Evolutionary conservation across 1,139 yeast genomes (phyloP), one percentile per base, ranked within the genome.

Genomic region (Pichia kudriavzevii): DNA sequence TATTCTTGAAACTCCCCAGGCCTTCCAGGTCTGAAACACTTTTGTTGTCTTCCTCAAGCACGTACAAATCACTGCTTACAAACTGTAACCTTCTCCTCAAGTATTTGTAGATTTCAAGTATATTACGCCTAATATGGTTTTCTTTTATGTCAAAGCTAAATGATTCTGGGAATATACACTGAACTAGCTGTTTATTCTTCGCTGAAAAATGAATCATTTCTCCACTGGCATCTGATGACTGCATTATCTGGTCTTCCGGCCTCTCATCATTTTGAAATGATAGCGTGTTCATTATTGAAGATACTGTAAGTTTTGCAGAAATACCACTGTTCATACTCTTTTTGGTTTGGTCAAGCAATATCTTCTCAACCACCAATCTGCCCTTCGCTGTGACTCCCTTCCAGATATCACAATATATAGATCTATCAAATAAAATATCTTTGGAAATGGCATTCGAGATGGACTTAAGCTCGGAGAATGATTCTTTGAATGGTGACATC

Each of bases 401-500:
- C 47, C 48, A 56, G 1, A 56, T 40, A 32, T 55, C 58, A 25
- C 50, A 41, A 33, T 40, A 55, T n/a, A 55, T 41, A 3, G 43
- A 32, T 24, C 50, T 39, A 30, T 46, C 49, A 26, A 57, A 53
- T 9, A 52, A 51, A 26, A 75, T 44, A 23, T 66, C 66, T 18
- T 57, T 55, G 16, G 79, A 57, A 12, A 88, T 69, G 28, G 63
- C 63, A 27, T 66, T 64, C 2, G 84, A 74, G 2, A 76, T 65
- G 26, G 67, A 66, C 44, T 81, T 75, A 67, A 91, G 70, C 39
- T 77, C 79, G 53, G 72, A 84, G 52, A 91, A 91, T 2, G 87
- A 68, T 50, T 82, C 83, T 53, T 81, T 83, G 55, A 79, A 87
- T 1, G 95, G 88, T 46, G 93, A 78, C 9, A 91, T 69, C 22